Evolutionary conservation across 345 rosid species (phyloP), one percentile per base, ranked within the genome.

Genomic region (Angophora floribunda): DNA sequence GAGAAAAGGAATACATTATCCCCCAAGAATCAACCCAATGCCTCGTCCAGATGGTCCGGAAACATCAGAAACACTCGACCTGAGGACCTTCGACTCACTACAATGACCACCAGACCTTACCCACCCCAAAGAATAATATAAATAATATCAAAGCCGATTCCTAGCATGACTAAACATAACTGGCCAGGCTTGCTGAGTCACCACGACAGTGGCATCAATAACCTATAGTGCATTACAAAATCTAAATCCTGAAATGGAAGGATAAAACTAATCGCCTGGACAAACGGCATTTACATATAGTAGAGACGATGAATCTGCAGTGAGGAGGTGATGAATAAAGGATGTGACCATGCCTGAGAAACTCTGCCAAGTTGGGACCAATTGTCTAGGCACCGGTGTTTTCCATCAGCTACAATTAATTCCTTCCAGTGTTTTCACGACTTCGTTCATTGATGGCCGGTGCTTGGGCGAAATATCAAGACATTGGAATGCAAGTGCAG

Each of bases 401-500:
- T 36, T 65, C 86, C 41, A 65, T 65, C 78, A 15, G 78, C 78
- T 30, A 32, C 78, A 36, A 65, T 22, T 32, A 61, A 61, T 86
- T 36, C 4, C 80, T 63, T 89, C 86, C 45, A 89, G 63, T 17
- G 26, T 78, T 55, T 50, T n/a, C 49, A 89, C 1, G 12, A 89
- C 90, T 86, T 86, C 82, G 21, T 45, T 45, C 88, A 89, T 89
- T 0, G 90, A 79, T 52, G 90, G 90, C 13, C 90, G 90, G 19
- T 52, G 16, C 26, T 80, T 55, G 78, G 90, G 90, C 30, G 50
- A 86, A 0, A 12, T 21, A n/a, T 86, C 30, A 30, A 89, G 88
- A 57, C 90, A 89, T 49, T 32, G 88, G 86, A 70, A 1, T 15
- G 90, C 90, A n/a, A 89, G 86, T 28, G 57, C 45, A 7, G 90